phyloP scores from a whole-genome alignment of 2,329 filamentous ascomycete species.

The Monilinia laxa region DNA sequence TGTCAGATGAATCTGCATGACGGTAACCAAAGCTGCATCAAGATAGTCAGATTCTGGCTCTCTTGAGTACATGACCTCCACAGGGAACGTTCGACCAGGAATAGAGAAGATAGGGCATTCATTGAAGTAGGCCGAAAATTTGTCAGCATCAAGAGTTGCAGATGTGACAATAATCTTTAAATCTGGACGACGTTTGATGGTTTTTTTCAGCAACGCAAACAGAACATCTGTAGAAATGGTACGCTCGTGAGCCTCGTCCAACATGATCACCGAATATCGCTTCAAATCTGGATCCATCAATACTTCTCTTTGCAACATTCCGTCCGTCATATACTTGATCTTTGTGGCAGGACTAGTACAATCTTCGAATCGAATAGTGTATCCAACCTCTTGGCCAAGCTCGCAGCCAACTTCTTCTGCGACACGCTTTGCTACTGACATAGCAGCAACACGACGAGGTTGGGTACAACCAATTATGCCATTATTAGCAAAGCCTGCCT shows the following conservation, averaged over 20 bases:
- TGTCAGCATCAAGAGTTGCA: conserved; percentile 93
- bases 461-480: conserved; percentile 96
- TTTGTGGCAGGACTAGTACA: conserved; percentile 82
- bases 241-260: conserved; percentile 96
- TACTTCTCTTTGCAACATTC: conserved; percentile 95
- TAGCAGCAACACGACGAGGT: conserved; percentile 92
- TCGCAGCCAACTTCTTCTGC: conserved; percentile 91
- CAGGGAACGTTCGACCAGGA: conserved; percentile 89
- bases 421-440: conserved; percentile 97
- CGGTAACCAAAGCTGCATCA: conserved; percentile 88
- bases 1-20: conserved; percentile 96
- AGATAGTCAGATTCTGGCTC: conserved; percentile 96
- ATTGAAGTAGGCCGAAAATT: conserved; percentile 96
- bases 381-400: conserved; percentile 89
- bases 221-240: conserved; percentile 95
- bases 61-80: conserved; percentile 91
- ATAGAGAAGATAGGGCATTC: conserved; percentile 96
- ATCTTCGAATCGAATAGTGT: conserved; percentile 97
- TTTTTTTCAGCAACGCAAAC: conserved; percentile 92
- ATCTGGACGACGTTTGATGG: conserved; percentile 78
- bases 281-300: conserved; percentile 85
- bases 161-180: conserved; percentile 96
- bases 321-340: conserved; percentile 99
- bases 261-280: conserved; percentile 94
- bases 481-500: conserved; percentile 82